Conservation (phyloP, 2,329 filamentous ascomycete genomes). For the Davidsoniella australis region DNA sequence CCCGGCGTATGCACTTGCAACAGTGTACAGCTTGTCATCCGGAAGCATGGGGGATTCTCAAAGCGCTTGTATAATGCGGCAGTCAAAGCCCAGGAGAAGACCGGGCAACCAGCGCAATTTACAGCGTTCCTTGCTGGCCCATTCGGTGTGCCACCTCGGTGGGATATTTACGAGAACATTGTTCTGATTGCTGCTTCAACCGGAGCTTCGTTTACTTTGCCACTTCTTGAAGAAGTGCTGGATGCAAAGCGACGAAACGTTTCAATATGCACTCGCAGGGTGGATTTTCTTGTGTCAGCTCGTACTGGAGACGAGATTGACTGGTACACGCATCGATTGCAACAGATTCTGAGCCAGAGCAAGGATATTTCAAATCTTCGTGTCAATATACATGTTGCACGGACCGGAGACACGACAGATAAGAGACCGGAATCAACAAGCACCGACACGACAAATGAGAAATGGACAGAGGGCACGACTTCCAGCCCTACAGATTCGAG, state of each 20-base stretch:
- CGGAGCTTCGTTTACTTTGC: slow-evolving; percentile 43
- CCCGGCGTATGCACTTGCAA: slow-evolving; percentile 37
- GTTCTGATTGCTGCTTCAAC: slow-evolving; percentile 45
- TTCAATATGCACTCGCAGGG: slow-evolving; percentile 31
- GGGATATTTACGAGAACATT: slow-evolving; percentile 42
- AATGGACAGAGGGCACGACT: not conserved
- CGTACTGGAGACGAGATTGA: slow-evolving; percentile 34
- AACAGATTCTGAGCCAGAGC: slow-evolving; percentile 28
- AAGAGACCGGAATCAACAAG: not conserved
- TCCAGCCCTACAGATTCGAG: not conserved
- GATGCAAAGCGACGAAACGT: slow-evolving; percentile 17
- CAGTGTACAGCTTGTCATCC: slow-evolving; percentile 40
- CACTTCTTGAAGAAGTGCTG: slow-evolving; percentile 39
- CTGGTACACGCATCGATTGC: slow-evolving; percentile 35
- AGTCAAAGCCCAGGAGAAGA: slow-evolving; percentile 19
- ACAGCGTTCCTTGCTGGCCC: slow-evolving; percentile 38
- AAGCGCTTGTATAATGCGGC: slow-evolving; percentile 33
- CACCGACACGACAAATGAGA: not conserved
- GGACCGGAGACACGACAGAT: slow-evolving; percentile 23
- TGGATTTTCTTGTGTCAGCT: slow-evolving; percentile 37
- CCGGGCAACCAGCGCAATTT: slow-evolving; percentile 17
- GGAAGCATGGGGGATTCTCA: slow-evolving; percentile 40
- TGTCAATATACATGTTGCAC: slow-evolving; percentile 34
- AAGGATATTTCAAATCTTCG: slow-evolving; percentile 24
- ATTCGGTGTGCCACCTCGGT: slow-evolving; percentile 36